Base-by-base conservation (phyloP, 371 early-diverging fungal species). In the Apophysomyces sp. region DNA sequence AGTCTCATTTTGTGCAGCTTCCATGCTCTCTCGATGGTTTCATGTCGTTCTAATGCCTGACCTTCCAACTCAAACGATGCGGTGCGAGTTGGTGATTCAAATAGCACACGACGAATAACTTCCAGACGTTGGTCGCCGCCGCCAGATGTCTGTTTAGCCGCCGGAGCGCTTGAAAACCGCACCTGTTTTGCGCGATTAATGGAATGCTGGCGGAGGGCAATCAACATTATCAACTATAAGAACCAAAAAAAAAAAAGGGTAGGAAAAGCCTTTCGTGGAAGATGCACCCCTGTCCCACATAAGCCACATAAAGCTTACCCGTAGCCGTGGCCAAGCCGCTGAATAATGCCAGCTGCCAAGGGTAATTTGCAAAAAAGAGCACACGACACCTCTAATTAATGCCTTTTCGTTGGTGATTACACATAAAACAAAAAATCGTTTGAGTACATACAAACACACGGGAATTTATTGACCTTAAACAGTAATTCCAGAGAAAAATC, bases 1-100 rank as follows among this genome's bases (percentile, higher is more conserved):
- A 68, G 72, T 49, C 90, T 81, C 71, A 81, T 83, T 49, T 78
- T 76, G 55, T 80, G 84, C 24, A 93, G 66, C 63, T 89, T 87
- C 82, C 86, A 88, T 49, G 93, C 92, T 55, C 88, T 78, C 73
- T 90, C 86, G 53, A 93, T 91, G 3, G 89, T 89, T 68, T 87
- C 84, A 55, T 93, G 91, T 55, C 88, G 72, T 59, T 84, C 79
- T 39, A 83, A 57, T 30, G 80, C 83, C 54, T 86, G 85, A 15
- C 76, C 75, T 41, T 80, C 76, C 26, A 70, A 59, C 21, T 61
- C 16, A 44, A 71, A 70, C 11, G 57, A 67, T 53, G 66, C 63
- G 36, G 72, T 67, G 60, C 86, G 82, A 21, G 79, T 72, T 52
- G 84, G 79, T 31, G 84, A 77, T 56, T 89, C 87, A 57, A 88